These are phyloP conservation scores for Penicillium goetzii DNA, from an alignment of 495 filamentous ascomycete genomes.

Conservation along the genomic window DNA sequence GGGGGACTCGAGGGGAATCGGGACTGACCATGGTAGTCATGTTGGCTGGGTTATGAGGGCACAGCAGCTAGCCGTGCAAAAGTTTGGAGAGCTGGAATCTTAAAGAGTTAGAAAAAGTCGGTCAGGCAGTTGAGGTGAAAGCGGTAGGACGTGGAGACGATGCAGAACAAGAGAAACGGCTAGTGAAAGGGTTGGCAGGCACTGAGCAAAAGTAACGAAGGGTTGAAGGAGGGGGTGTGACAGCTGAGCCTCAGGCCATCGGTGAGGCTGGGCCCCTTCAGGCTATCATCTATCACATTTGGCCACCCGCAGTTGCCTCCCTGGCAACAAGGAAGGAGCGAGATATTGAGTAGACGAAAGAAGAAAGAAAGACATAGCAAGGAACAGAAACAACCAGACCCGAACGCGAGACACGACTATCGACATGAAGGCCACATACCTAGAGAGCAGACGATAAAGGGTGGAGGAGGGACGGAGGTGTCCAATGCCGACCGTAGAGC, in stretches of 20 bases:
- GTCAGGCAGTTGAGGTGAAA: slow-evolving; percentile 11
- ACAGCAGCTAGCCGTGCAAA: slow-evolving; percentile 46
- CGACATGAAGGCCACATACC: slow-evolving; percentile 17
- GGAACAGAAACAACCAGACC: slow-evolving; percentile 3
- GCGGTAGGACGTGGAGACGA: slow-evolving; percentile 11
- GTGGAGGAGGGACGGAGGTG: slow-evolving; percentile 32
- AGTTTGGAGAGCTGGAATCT: slow-evolving; percentile 12
- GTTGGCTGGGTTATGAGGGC: slow-evolving; percentile 37
- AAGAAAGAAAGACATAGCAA: background rate
- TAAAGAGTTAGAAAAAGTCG: background rate
- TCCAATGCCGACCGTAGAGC: slow-evolving; percentile 29
- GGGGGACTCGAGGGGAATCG: slow-evolving; percentile 4
- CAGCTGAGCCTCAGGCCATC: slow-evolving; percentile 25
- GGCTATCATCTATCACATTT: slow-evolving; percentile 10
- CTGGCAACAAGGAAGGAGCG: slow-evolving; percentile 1
- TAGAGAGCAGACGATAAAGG: slow-evolving; percentile 13
- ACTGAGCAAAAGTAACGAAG: background rate
- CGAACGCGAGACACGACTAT: background rate
- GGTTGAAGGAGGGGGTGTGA: slow-evolving; percentile 24
- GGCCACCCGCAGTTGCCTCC: slow-evolving; percentile 20
- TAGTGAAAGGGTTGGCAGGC: background rate
- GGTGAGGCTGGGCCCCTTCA: slow-evolving; percentile 17
- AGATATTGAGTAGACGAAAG: background rate
- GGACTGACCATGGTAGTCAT: slow-evolving; percentile 56
- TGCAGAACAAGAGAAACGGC: background rate